phyloP scores from a whole-genome alignment of 345 rosid genomes.

The Capsella bursapastoris region DNA sequence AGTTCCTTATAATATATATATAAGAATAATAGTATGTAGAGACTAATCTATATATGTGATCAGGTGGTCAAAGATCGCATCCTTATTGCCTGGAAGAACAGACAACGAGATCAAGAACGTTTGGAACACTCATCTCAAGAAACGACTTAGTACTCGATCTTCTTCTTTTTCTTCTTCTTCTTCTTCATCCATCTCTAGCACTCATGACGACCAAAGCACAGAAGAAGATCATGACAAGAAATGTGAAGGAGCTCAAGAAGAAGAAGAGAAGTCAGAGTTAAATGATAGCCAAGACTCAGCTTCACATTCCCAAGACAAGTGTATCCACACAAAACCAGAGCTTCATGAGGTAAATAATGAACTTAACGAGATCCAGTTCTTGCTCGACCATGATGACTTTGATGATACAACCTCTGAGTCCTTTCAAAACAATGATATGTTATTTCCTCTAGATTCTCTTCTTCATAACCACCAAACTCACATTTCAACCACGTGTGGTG shows the following conservation, averaged over 20 bases:
- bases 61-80: slow-evolving; percentile 87
- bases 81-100: slow-evolving; percentile 78
- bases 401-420: slow-evolving; percentile 23
- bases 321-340: slow-evolving; percentile 26
- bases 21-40: not conserved
- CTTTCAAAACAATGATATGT: slow-evolving; percentile 7
- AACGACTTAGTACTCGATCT: slow-evolving; percentile 31
- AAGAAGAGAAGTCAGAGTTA: slow-evolving; percentile 17
- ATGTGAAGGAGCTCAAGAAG: slow-evolving; percentile 6
- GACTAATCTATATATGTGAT: not conserved
- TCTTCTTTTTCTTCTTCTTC: slow-evolving; percentile 41
- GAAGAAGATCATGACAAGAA: slow-evolving; percentile 21
- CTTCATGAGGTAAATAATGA: slow-evolving; percentile 15
- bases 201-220: not conserved
- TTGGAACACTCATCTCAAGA: slow-evolving; percentile 82
- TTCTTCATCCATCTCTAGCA: slow-evolving; percentile 39
- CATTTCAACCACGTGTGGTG: slow-evolving; percentile 3
- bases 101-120: slow-evolving; percentile 89
- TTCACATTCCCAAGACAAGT: slow-evolving; percentile 24
- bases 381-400: slow-evolving; percentile 37
- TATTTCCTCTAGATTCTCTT: slow-evolving; percentile 22
- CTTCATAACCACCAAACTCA: slow-evolving; percentile 10
- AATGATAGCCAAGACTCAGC: slow-evolving; percentile 25
- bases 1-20: not conserved
- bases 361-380: slow-evolving; percentile 31